phyloP scores from a whole-genome alignment of 306 rosid genomes.

The Astragalus membranaceus region DNA sequence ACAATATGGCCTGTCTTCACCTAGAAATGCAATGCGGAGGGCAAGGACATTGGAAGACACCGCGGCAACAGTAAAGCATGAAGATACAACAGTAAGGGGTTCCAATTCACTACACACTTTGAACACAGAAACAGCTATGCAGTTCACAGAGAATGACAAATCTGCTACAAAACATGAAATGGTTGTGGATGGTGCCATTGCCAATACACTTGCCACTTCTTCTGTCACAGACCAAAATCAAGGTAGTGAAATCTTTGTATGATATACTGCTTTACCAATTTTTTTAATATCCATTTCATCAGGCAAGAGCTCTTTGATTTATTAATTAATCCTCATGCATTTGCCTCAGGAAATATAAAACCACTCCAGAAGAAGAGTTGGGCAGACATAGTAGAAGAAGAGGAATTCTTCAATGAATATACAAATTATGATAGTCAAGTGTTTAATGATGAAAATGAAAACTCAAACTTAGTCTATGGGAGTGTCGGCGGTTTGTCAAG shows the following conservation, averaged over 20 bases:
- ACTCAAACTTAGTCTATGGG: conserved; percentile 41
- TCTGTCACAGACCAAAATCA: not conserved
- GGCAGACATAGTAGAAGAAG: conserved; percentile 89
- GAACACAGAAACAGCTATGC: conserved; percentile 13
- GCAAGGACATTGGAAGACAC: conserved; percentile 11
- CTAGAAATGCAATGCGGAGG: conserved; percentile 20
- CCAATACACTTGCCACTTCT: not conserved
- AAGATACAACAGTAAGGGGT: not conserved
- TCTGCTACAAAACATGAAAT: conserved; percentile 7
- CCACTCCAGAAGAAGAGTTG: conserved; percentile 60
- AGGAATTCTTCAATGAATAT: conserved; percentile 14
- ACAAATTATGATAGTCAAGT: conserved; percentile 24
- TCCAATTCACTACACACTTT: not conserved
- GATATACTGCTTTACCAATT: not conserved
- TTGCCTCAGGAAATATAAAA: conserved; percentile 12
- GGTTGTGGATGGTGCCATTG: conserved; percentile 18
- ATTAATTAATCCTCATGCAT: conserved; percentile 10
- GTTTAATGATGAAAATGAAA: conserved; percentile 49
- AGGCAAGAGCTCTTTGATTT: not conserved
- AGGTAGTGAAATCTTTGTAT: conserved; percentile 10
- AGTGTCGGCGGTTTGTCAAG: conserved; percentile 27
- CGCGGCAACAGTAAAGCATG: not conserved
- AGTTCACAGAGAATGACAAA: conserved; percentile 21
- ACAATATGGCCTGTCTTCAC: conserved; percentile 7
- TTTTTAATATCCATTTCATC: not conserved